A percentile compares a stretch with the other conserved stretches of the same genome.
Evolutionary conservation across 257 asterid genomes (phyloP).

Genomic region (Solanum megistacrolobum): DNA sequence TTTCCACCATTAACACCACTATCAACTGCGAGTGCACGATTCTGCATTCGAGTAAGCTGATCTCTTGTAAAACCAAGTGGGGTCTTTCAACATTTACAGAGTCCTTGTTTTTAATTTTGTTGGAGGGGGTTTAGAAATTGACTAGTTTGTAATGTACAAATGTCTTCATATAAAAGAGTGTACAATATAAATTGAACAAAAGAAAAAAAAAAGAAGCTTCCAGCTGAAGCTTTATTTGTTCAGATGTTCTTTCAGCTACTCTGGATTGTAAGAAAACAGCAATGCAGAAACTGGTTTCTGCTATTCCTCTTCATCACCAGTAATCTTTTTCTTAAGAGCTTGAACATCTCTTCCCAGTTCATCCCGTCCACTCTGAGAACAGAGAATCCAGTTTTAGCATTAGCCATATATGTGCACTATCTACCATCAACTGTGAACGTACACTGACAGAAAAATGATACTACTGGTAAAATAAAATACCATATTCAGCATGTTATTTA

Average conservation of each 20-base stretch:
- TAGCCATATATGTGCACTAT: background rate
- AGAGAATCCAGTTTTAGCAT: background rate
- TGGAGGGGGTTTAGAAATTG: background rate
- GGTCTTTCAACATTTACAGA: background rate
- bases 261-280: background rate
- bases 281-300: background rate
- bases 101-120: background rate
- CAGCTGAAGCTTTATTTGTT: background rate
- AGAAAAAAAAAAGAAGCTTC: background rate
- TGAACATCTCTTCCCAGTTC: background rate
- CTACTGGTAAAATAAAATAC: background rate
- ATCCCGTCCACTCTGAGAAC: slow-evolving; percentile 1
- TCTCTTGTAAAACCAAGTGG: background rate
- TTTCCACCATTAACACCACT: background rate
- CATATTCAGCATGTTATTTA: background rate
- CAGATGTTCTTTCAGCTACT: background rate
- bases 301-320: slow-evolving; percentile 8
- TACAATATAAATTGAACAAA: background rate
- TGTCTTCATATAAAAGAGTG: background rate
- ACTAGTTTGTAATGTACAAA: background rate
- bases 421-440: background rate
- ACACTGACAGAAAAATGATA: background rate
- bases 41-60: background rate
- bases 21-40: background rate
- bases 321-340: slow-evolving; percentile 5